Evolutionary conservation across 306 rosid genomes (phyloP), one percentile per base, ranked within the genome.

Genomic region (Vicia faba): DNA sequence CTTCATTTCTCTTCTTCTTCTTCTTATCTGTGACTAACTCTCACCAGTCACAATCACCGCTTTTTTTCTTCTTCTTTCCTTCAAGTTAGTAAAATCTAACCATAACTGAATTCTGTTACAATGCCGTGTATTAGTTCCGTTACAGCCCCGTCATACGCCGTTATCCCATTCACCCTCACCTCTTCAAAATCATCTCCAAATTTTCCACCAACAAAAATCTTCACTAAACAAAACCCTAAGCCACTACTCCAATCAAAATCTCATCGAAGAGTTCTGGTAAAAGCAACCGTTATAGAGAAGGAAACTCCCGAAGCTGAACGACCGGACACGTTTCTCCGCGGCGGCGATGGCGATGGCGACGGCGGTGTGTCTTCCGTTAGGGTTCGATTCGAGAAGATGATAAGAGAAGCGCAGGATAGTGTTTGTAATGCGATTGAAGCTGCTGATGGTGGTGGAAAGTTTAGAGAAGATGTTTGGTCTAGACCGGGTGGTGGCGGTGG

Each of bases 401-500:
- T 93, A 16, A 83, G 99, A 69, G 96, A 86, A 14, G 95, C 97
- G 25, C 99, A 93, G 78, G 97, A 93, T 60, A 82, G 45, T 1
- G 95, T 93, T 0, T 93, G 99, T 53, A 48, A n/a, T 48, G 99
- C 95, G 1, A 82, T 93, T 57, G 92, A 91, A 72, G 73, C 66
- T 10, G 92, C 80, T 0, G 99, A 90, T n/a, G 99, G 96, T 4
- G 90, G 87, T 3, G 98, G 73, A 4, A 40, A 55, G 26, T 93
- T 93, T 46, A 93, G 86, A 62, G 99, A 93, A 79, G 99, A 93
- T 15, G 99, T 93, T 2, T 93, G 99, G 99, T 90, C 99, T 7
- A 83, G 99, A 49, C 97, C 99, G 5, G 99, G 99, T 0, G 97
- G 99, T 2, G 96, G 99, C 5, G 99, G 99, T 0, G 99, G 99